Conservation (phyloP, 805 yeast species). For the Pichia membranifaciens region DNA sequence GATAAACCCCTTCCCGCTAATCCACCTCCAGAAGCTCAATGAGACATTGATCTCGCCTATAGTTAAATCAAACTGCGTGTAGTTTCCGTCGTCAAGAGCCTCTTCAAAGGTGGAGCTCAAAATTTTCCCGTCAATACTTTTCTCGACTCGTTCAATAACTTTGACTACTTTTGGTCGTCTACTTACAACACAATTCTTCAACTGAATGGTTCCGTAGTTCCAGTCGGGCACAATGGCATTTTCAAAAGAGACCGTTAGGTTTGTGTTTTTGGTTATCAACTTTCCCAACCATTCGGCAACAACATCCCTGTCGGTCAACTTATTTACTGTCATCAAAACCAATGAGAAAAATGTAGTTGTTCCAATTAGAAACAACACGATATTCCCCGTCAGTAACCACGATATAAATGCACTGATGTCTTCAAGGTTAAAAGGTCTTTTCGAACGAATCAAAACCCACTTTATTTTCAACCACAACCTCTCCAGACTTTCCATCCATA, state of each 20-base stretch:
- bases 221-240: slow-evolving; percentile 93
- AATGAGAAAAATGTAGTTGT: slow-evolving; percentile 91
- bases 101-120: slow-evolving; percentile 14
- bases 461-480: slow-evolving; percentile 34
- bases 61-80: slow-evolving; percentile 90
- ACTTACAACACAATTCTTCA: slow-evolving; percentile 80
- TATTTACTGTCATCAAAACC: slow-evolving; percentile 68
- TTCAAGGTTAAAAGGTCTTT: slow-evolving; percentile 86
- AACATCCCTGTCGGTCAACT: slow-evolving; percentile 83
- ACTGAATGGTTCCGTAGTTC: slow-evolving; percentile 79
- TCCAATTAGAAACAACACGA: slow-evolving; percentile 69
- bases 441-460: slow-evolving; percentile 71
- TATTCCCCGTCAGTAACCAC: slow-evolving; percentile 88
- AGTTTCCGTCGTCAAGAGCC: slow-evolving; percentile 77
- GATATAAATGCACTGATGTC: slow-evolving; percentile 86
- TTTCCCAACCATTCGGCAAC: slow-evolving; percentile 81
- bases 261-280: slow-evolving; percentile 74
- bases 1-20: slow-evolving; percentile 82
- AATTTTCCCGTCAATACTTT: slow-evolving; percentile 16
- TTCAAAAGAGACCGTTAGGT: slow-evolving; percentile 80
- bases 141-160: slow-evolving; percentile 28
- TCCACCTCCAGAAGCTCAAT: slow-evolving; percentile 77
- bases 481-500: slow-evolving; percentile 1
- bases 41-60: slow-evolving; percentile 81
- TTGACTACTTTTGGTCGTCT: slow-evolving; percentile 58